phyloP scores from a whole-genome alignment of 257 asterid genomes.

The Petrea volubilis region DNA sequence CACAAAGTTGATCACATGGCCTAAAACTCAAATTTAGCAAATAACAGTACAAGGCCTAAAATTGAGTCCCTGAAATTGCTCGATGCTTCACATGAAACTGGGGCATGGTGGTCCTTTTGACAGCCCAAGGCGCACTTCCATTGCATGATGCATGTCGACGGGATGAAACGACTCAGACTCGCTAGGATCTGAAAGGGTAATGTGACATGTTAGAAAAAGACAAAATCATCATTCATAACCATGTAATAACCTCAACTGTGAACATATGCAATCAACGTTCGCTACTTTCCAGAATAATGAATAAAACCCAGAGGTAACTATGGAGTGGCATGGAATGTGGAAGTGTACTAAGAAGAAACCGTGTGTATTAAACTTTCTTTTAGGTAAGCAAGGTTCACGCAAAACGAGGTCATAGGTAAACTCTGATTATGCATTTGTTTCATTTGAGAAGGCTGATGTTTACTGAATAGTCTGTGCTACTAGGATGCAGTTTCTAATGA shows the following conservation, averaged over 20 bases:
- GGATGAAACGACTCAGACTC: conserved; percentile 78
- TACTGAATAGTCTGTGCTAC: not conserved
- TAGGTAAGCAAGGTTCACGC: not conserved
- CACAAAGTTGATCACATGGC: not conserved
- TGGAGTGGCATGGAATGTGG: not conserved
- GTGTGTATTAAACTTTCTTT: not conserved
- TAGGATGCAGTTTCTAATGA: not conserved
- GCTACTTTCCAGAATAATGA: not conserved
- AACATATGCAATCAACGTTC: not conserved
- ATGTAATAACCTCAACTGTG: too few species aligned
- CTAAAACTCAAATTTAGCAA: conserved; percentile 6
- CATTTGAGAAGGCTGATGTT: not conserved
- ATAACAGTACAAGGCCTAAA: conserved; percentile 18
- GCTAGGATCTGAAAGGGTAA: conserved; percentile 70
- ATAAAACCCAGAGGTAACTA: not conserved
- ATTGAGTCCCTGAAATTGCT: conserved; percentile 8
- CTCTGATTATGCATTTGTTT: not conserved
- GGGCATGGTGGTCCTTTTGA: conserved; percentile 86
- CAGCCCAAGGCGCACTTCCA: conserved; percentile 92
- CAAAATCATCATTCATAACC: too few species aligned
- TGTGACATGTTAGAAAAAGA: conserved; percentile 17
- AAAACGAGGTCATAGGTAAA: not conserved
- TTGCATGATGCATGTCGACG: conserved; percentile 82
- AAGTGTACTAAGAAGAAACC: not conserved
- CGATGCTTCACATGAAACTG: conserved; percentile 64